Conservation (phyloP, 2,329 filamentous ascomycete genomes). For the Phaeosphaeriaceae sp. region DNA sequence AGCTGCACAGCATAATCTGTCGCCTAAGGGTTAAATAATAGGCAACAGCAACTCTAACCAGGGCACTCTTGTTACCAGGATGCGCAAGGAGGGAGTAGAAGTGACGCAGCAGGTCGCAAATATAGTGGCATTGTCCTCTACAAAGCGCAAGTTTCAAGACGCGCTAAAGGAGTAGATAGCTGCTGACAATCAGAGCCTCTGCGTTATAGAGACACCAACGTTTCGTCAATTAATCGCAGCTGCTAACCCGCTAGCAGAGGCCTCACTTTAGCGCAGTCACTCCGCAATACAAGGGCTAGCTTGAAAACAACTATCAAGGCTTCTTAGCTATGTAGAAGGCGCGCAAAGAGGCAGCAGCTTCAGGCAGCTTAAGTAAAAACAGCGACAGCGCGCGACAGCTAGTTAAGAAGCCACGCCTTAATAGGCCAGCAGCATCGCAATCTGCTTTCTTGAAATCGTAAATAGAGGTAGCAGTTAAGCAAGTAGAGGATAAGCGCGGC, state of each 20-base stretch:
- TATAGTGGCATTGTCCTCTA: slow-evolving; percentile 2
- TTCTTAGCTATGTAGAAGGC: too few species aligned
- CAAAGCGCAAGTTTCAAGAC: background rate
- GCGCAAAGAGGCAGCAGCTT: too few species aligned
- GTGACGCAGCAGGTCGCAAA: slow-evolving; percentile 9
- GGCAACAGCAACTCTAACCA: slow-evolving; percentile 8
- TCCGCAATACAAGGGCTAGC: too few species aligned
- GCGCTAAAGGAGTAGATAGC: slow-evolving; percentile 4
- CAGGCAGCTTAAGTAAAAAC: too few species aligned
- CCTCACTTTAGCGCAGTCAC: slow-evolving; percentile 10
- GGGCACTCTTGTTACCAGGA: slow-evolving; percentile 9
- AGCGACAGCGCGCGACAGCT: too few species aligned
- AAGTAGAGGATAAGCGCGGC: too few species aligned
- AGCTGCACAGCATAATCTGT: too few species aligned
- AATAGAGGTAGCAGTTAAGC: too few species aligned
- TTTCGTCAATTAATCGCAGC: slow-evolving; percentile 7
- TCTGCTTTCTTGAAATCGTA: too few species aligned
- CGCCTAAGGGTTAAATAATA: slow-evolving; percentile 5
- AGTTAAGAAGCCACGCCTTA: too few species aligned
- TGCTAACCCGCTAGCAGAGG: slow-evolving; percentile 7
- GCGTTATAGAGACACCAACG: background rate
- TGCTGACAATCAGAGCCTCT: slow-evolving; percentile 4
- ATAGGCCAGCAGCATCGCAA: too few species aligned
- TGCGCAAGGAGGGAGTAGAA: slow-evolving; percentile 7
- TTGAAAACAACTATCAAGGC: too few species aligned